Evolutionary conservation across 352 stramenopile species (phyloP).

Genomic region (Thraustotheca clavata): DNA sequence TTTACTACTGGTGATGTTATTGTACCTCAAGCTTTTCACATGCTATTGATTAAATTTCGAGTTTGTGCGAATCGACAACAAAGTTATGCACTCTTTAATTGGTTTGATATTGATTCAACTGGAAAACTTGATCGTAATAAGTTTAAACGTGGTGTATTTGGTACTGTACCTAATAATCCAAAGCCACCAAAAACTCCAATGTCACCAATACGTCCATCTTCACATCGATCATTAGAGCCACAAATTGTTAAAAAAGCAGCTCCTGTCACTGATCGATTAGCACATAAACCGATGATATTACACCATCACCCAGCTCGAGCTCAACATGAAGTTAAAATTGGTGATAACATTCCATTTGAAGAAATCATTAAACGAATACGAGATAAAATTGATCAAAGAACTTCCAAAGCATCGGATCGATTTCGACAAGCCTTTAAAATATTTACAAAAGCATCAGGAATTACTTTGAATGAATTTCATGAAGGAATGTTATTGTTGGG

Average conservation of each 20-base stretch:
- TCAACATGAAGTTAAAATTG: slow-evolving; percentile 31
- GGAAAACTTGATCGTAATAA: slow-evolving; percentile 55
- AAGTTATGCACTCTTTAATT: slow-evolving; percentile 45
- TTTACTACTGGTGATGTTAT: slow-evolving; percentile 75
- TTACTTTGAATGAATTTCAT: slow-evolving; percentile 46
- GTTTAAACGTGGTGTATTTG: slow-evolving; percentile 37
- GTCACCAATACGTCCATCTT: neutral
- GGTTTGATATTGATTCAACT: slow-evolving; percentile 54
- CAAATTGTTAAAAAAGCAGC: neutral
- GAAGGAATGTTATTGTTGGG: slow-evolving; percentile 43
- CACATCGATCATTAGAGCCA: slow-evolving; percentile 17
- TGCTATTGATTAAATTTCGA: slow-evolving; percentile 51
- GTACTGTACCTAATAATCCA: neutral
- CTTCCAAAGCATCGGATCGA: slow-evolving; percentile 55
- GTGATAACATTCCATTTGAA: slow-evolving; percentile 37
- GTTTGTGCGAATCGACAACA: slow-evolving; percentile 36
- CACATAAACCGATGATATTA: slow-evolving; percentile 14
- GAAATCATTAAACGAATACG: slow-evolving; percentile 47
- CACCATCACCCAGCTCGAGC: slow-evolving; percentile 16
- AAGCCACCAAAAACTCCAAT: neutral
- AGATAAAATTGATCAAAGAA: slow-evolving; percentile 54
- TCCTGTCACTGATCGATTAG: neutral
- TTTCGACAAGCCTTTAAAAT: slow-evolving; percentile 70
- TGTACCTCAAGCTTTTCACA: slow-evolving; percentile 51
- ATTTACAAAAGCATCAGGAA: slow-evolving; percentile 54